A percentile compares a stretch with the other conserved stretches of the same genome.
Evolutionary conservation across 2,329 filamentous ascomycete species (phyloP).

Genomic region (Nothopassalora personata): DNA sequence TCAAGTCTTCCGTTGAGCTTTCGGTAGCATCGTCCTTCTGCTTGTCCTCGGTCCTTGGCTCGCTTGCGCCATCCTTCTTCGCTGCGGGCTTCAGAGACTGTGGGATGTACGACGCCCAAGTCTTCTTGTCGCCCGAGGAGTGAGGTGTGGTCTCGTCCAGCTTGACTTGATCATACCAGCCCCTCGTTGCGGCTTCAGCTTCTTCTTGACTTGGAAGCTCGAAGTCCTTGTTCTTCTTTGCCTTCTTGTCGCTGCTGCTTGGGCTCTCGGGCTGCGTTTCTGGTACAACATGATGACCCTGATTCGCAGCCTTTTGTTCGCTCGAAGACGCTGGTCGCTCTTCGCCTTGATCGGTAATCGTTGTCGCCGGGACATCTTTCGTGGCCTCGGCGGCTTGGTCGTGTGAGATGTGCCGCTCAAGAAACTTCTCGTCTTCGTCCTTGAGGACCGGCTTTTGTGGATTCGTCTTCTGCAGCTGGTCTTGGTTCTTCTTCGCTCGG

Average conservation of each 20-base stretch:
- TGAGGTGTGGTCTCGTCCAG: slow-evolving; percentile 20
- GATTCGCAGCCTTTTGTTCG: slow-evolving; percentile 26
- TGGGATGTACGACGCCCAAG: slow-evolving; percentile 34
- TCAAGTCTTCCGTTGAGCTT: not conserved
- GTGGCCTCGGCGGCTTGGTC: slow-evolving; percentile 21
- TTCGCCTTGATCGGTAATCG: slow-evolving; percentile 23
- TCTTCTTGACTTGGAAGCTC: slow-evolving; percentile 34
- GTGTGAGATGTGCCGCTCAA: slow-evolving; percentile 35
- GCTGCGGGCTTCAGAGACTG: slow-evolving; percentile 5
- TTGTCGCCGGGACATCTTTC: slow-evolving; percentile 12
- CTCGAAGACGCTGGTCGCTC: slow-evolving; percentile 18
- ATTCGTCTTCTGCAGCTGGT: slow-evolving; percentile 33
- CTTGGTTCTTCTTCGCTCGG: slow-evolving; percentile 33
- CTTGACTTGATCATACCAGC: slow-evolving; percentile 20
- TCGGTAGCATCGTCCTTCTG: not conserved
- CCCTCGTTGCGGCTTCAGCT: slow-evolving; percentile 30
- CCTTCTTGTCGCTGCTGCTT: slow-evolving; percentile 22
- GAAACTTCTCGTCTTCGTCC: slow-evolving; percentile 56
- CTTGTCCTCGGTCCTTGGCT: slow-evolving; percentile 1
- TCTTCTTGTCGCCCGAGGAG: slow-evolving; percentile 33
- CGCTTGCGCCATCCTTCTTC: slow-evolving; percentile 6
- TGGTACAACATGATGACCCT: slow-evolving; percentile 26
- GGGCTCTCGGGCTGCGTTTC: slow-evolving; percentile 23
- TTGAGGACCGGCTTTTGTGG: slow-evolving; percentile 48
- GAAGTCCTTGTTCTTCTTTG: slow-evolving; percentile 26